Conservation (phyloP, 176 grass and related monocot genomes). For the Cenchrus americanus region DNA sequence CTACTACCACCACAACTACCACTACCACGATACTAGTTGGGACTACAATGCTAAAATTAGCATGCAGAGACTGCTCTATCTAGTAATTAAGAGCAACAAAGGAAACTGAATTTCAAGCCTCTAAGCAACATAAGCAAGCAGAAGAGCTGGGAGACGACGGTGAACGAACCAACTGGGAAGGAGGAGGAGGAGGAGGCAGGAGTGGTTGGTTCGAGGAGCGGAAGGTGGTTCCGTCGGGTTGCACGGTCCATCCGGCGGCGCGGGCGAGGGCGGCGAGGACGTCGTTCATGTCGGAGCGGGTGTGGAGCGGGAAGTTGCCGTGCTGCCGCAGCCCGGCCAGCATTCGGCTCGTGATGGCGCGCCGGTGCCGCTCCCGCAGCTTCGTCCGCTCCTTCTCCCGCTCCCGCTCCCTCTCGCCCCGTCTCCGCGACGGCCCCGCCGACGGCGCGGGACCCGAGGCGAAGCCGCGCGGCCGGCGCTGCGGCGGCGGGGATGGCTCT, state of each 20-base stretch:
- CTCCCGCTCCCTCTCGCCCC: slow-evolving; percentile 77
- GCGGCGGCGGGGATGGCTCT: slow-evolving; percentile 39
- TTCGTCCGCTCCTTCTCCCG: slow-evolving; percentile 92
- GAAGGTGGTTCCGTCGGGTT: slow-evolving; percentile 84
- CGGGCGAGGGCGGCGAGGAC: slow-evolving; percentile 92
- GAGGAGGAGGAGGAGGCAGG: background rate
- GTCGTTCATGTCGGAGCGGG: slow-evolving; percentile 97
- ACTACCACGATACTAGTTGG: no score
- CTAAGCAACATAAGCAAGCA: background rate
- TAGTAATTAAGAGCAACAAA: background rate
- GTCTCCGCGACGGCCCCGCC: slow-evolving; percentile 30
- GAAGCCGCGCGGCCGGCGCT: slow-evolving; percentile 68
- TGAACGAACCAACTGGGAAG: slow-evolving; percentile 56
- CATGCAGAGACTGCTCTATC: background rate
- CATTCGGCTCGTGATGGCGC: slow-evolving; percentile 94
- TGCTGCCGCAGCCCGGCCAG: slow-evolving; percentile 92
- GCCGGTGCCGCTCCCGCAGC: slow-evolving; percentile 85
- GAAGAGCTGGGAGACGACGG: slow-evolving; percentile 14
- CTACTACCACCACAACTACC: background rate
- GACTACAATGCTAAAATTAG: background rate
- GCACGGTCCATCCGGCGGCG: slow-evolving; percentile 83
- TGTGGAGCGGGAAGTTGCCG: slow-evolving; percentile 87
- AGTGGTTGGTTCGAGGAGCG: slow-evolving; percentile 37
- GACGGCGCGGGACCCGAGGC: slow-evolving; percentile 26
- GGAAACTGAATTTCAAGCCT: background rate